Evolutionary conservation across 2,329 filamentous ascomycete species (phyloP).

Genomic region (Pseudocercospora musae): DNA sequence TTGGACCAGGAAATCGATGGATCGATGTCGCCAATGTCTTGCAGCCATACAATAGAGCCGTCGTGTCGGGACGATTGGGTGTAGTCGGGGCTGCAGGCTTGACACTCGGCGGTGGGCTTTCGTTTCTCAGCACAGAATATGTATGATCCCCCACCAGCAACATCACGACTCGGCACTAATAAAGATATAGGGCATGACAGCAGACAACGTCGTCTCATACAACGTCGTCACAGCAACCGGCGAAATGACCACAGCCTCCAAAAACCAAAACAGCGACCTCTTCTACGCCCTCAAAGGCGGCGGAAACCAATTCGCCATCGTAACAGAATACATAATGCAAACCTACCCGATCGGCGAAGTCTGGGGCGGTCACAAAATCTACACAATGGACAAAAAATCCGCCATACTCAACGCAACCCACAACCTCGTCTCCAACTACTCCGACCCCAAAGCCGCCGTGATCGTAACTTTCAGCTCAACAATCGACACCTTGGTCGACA

Average conservation of each 20-base stretch:
- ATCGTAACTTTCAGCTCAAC: conserved; percentile 55
- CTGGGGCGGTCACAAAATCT: conserved; percentile 50
- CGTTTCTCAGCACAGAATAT: conserved; percentile 24
- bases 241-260: conserved; percentile 25
- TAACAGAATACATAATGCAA: conserved; percentile 40
- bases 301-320: conserved; percentile 30
- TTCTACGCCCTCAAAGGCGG: conserved; percentile 29
- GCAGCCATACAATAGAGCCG: conserved; percentile 21
- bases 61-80: conserved; percentile 26
- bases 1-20: conserved; percentile 28
- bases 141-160: conserved; percentile 25
- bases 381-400: conserved; percentile 37
- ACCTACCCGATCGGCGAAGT: conserved; percentile 28
- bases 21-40: conserved; percentile 24
- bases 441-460: conserved; percentile 58
- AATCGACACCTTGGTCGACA: conserved; percentile 44
- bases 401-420: conserved; percentile 38
- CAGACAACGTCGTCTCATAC: conserved; percentile 33
- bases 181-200: conserved; percentile 23
- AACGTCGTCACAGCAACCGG: conserved; percentile 29
- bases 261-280: conserved; percentile 27
- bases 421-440: conserved; percentile 57
- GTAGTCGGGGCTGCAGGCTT: conserved; percentile 31
- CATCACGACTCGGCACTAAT: neutral
- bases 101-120: conserved; percentile 31